Conservation (phyloP, 2,329 filamentous ascomycete genomes). For the Diplodia scrobiculata region DNA sequence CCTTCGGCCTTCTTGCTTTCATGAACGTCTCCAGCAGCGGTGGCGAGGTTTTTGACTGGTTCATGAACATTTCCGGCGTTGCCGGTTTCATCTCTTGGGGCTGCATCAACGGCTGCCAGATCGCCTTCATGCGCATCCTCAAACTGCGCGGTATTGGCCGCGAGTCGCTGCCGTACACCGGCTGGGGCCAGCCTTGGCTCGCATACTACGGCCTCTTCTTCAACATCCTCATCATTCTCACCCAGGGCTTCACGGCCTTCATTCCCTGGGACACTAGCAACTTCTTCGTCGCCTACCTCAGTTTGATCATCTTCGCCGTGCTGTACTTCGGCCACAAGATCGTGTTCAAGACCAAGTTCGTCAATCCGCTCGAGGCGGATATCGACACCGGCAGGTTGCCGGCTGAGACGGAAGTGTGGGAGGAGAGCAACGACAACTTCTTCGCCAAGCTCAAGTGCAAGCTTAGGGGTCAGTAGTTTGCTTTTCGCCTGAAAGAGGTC, state of each 20-base stretch:
- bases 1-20: conserved; percentile 67
- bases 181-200: conserved; percentile 40
- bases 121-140: conserved; percentile 44
- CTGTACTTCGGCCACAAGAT: conserved; percentile 65
- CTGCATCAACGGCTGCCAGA: conserved; percentile 45
- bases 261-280: conserved; percentile 43
- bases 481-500: not conserved
- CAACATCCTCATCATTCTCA: conserved; percentile 46
- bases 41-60: conserved; percentile 59
- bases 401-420: conserved; percentile 29
- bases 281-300: conserved; percentile 47
- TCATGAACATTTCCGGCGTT: conserved; percentile 46
- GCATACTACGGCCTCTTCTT: conserved; percentile 46
- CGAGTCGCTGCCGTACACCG: conserved; percentile 45
- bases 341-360: conserved; percentile 43
- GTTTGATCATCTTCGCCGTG: conserved; percentile 45
- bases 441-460: conserved; percentile 23
- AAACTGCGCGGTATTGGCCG: conserved; percentile 44
- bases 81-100: conserved; percentile 48
- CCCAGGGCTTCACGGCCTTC: conserved; percentile 48
- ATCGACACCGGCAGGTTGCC: conserved; percentile 46
- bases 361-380: conserved; percentile 49
- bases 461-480: not conserved
- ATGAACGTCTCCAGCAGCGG: conserved; percentile 67
- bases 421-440: conserved; percentile 28